A percentile compares a stretch with the other conserved stretches of the same genome.
Evolutionary conservation across 2,329 filamentous ascomycete species (phyloP).

Genomic region (Fusarium brevicatenulatum): DNA sequence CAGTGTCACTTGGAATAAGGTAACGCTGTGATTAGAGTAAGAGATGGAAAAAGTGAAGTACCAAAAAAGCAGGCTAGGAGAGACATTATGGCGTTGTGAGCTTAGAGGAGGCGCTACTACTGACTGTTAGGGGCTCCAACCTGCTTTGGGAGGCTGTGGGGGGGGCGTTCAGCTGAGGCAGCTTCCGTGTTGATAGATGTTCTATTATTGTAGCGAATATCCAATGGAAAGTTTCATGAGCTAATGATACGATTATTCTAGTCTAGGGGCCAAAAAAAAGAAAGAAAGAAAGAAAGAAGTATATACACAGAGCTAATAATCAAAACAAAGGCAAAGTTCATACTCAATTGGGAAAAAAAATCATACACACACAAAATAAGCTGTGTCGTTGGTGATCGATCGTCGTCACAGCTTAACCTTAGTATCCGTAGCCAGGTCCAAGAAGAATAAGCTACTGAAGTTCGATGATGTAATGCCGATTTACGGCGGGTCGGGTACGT

Average conservation of each 20-base stretch:
- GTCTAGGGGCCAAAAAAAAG: no score
- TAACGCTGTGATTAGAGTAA: slow-evolving; percentile 5
- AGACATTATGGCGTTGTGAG: slow-evolving; percentile 32
- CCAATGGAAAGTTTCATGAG: not conserved
- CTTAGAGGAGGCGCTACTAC: slow-evolving; percentile 34
- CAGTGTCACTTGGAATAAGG: not conserved
- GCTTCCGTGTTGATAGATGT: slow-evolving; percentile 11
- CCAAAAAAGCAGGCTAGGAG: slow-evolving; percentile 6
- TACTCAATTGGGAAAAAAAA: slow-evolving; percentile 1
- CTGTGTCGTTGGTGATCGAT: slow-evolving; percentile 26
- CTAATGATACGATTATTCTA: not conserved
- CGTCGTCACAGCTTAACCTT: slow-evolving; percentile 5
- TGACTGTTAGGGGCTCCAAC: slow-evolving; percentile 31
- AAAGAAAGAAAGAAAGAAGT: not conserved
- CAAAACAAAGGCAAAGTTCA: not conserved
- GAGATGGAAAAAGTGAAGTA: not conserved
- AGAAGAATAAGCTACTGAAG: not conserved
- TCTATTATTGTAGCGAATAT: not conserved
- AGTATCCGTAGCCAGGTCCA: not conserved
- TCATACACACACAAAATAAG: not conserved
- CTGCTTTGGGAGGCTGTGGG: slow-evolving; percentile 29
- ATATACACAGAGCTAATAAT: not conserved
- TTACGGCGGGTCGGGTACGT: slow-evolving; percentile 9
- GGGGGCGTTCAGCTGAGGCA: slow-evolving; percentile 36
- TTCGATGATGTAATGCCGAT: slow-evolving; percentile 44